Evolutionary conservation across 2,329 filamentous ascomycete species (phyloP).

Genomic region (Ascochyta koolunga): DNA sequence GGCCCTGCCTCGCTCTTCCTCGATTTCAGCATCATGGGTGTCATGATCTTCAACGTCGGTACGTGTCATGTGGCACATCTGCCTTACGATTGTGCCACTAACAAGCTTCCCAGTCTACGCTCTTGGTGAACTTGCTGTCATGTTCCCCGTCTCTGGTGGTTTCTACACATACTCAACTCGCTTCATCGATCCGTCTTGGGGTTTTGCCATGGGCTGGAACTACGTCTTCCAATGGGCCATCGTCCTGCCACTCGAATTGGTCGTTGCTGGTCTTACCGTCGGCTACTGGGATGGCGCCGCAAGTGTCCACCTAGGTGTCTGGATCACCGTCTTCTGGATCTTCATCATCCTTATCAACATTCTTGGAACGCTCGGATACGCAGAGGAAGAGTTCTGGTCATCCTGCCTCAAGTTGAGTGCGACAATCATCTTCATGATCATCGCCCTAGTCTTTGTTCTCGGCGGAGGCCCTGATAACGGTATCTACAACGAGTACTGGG

Average conservation of each 20-base stretch:
- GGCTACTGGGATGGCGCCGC: slow-evolving; percentile 41
- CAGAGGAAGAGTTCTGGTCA: slow-evolving; percentile 51
- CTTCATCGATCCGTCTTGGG: slow-evolving; percentile 57
- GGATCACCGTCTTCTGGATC: slow-evolving; percentile 48
- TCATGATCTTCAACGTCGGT: slow-evolving; percentile 50
- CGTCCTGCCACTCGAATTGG: slow-evolving; percentile 49
- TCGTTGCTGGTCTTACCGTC: slow-evolving; percentile 47
- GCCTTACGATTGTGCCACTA: slow-evolving; percentile 33
- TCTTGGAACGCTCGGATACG: slow-evolving; percentile 49
- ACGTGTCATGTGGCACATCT: slow-evolving; percentile 27
- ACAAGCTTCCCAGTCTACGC: slow-evolving; percentile 57
- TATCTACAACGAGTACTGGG: slow-evolving; percentile 59
- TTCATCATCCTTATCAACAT: slow-evolving; percentile 48
- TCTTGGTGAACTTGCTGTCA: slow-evolving; percentile 62
- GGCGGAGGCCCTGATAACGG: slow-evolving; percentile 60
- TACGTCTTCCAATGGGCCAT: slow-evolving; percentile 48
- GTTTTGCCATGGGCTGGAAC: slow-evolving; percentile 47
- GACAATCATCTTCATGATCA: slow-evolving; percentile 49
- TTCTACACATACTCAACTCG: slow-evolving; percentile 58
- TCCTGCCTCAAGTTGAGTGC: slow-evolving; percentile 45
- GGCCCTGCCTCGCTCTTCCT: slow-evolving; percentile 43
- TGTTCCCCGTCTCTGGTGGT: slow-evolving; percentile 62
- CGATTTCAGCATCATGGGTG: slow-evolving; percentile 50
- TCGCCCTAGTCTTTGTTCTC: slow-evolving; percentile 61
- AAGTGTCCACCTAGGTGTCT: slow-evolving; percentile 35